Conservation (phyloP, 192 early-diverging fungal genomes). For the Lunasporangiospora selenospora region DNA sequence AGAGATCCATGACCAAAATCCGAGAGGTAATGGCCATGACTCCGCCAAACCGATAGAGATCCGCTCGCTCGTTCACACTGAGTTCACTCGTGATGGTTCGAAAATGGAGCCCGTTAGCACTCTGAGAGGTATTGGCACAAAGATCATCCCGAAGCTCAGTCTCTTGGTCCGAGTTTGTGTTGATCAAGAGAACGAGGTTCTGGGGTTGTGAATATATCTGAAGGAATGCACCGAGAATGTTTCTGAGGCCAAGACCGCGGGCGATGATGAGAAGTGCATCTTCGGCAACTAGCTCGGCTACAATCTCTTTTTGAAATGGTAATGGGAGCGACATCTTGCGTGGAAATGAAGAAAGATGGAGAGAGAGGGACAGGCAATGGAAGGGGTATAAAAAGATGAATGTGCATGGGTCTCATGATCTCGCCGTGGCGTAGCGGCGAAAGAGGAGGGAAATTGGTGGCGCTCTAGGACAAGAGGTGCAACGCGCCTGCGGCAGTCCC, state of each 20-base stretch:
- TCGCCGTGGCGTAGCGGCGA: no score
- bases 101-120: slow-evolving; percentile 19
- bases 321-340: slow-evolving; percentile 45
- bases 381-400: not conserved
- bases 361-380: not conserved
- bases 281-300: slow-evolving; percentile 70
- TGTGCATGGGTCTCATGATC: not conserved
- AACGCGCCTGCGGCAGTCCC: no score
- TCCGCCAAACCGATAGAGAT: slow-evolving; percentile 83
- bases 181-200: slow-evolving; percentile 82
- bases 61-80: slow-evolving; percentile 40
- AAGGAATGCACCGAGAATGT: slow-evolving; percentile 74
- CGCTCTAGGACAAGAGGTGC: no score
- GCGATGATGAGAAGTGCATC: slow-evolving; percentile 85
- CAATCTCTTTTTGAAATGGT: slow-evolving; percentile 70
- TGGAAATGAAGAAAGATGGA: not conserved
- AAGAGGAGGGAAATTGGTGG: no score
- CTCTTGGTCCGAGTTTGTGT: slow-evolving; percentile 69
- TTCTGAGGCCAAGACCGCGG: slow-evolving; percentile 77
- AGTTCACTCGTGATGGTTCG: slow-evolving; percentile 34
- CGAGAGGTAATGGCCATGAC: slow-evolving; percentile 85
- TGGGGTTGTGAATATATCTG: slow-evolving; percentile 71
- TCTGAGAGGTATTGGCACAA: slow-evolving; percentile 18
- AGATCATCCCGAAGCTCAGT: slow-evolving; percentile 42
- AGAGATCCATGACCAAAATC: slow-evolving; percentile 90